Percentiles rank a stretch among this genome's conserved stretches.
These are phyloP conservation scores for Chlorociboria aeruginascens DNA, from an alignment of 495 filamentous ascomycete genomes.

Conservation along the genomic window DNA sequence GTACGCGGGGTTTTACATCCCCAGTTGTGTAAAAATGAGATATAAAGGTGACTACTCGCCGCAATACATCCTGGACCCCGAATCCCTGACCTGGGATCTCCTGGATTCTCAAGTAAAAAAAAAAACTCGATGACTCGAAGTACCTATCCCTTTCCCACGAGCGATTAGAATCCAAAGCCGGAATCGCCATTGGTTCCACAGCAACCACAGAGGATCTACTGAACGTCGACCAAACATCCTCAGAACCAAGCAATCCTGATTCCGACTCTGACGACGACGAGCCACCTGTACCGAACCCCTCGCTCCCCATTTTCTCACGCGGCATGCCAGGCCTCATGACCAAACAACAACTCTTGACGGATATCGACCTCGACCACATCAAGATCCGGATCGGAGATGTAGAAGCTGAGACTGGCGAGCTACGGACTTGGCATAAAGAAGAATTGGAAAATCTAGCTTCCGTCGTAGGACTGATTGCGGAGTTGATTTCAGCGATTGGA, in stretches of 20 bases:
- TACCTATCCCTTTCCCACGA: constrained; percentile 59
- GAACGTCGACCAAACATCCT: not conserved
- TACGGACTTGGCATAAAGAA: constrained; percentile 56
- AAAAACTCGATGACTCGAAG: constrained; percentile 48
- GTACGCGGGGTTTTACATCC: constrained; percentile 40
- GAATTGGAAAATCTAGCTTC: constrained; percentile 35
- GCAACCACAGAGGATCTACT: constrained; percentile 2
- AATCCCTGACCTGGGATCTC: constrained; percentile 61
- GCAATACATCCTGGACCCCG: constrained; percentile 73
- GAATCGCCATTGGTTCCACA: constrained; percentile 1
- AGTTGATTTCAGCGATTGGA: constrained; percentile 68
- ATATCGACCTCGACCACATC: constrained; percentile 49
- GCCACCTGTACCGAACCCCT: constrained; percentile 17
- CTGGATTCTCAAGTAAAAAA: constrained; percentile 53
- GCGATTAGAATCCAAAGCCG: constrained; percentile 9
- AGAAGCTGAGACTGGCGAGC: constrained; percentile 32
- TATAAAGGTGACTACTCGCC: constrained; percentile 87
- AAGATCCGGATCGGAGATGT: constrained; percentile 21
- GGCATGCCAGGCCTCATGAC: constrained; percentile 72
- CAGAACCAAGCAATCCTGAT: not conserved
- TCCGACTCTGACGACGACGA: constrained; percentile 17
- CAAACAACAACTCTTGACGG: constrained; percentile 41
- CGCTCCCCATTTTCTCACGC: constrained; percentile 49
- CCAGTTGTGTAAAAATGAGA: constrained; percentile 62
- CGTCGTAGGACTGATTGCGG: constrained; percentile 57